Percentiles rank a stretch among this genome's conserved stretches.
Evolutionary conservation across 495 filamentous ascomycete genomes (phyloP).

Genomic region (Penicillium coprophilum): DNA sequence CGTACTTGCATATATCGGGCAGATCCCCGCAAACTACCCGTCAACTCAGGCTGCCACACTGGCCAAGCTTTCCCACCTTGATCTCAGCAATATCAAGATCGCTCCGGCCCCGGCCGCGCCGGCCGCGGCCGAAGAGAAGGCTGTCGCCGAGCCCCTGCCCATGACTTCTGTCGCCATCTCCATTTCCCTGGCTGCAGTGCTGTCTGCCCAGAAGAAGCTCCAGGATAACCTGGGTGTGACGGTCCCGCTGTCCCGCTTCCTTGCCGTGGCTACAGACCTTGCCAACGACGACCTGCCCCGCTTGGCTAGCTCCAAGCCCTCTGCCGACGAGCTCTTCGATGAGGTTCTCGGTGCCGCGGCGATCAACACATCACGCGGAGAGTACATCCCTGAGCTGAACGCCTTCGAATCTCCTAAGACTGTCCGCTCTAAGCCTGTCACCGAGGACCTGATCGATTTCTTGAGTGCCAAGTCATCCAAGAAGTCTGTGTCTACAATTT

Average conservation of each 20-base stretch:
- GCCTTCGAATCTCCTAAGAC: slow-evolving; percentile 46
- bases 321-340: slow-evolving; percentile 82
- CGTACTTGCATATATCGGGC: slow-evolving; percentile 85
- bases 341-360: slow-evolving; percentile 75
- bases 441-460: slow-evolving; percentile 73
- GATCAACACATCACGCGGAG: slow-evolving; percentile 51
- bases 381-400: slow-evolving; percentile 73
- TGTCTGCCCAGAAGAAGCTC: slow-evolving; percentile 76
- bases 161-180: slow-evolving; percentile 57
- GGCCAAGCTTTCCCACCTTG: slow-evolving; percentile 74
- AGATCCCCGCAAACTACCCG: slow-evolving; percentile 66
- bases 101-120: slow-evolving; percentile 51
- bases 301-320: slow-evolving; percentile 56
- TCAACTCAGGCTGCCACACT: slow-evolving; percentile 67
- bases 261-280: slow-evolving; percentile 75
- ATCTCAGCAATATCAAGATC: slow-evolving; percentile 93
- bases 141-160: slow-evolving; percentile 33
- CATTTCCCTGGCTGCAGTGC: slow-evolving; percentile 72
- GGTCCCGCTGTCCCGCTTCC: slow-evolving; percentile 82
- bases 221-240: slow-evolving; percentile 71
- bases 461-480: slow-evolving; percentile 54
- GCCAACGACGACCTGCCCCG: slow-evolving; percentile 84
- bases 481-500: slow-evolving; percentile 22
- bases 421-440: slow-evolving; percentile 27
- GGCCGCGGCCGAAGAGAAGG: slow-evolving; percentile 40